Base-by-base conservation (phyloP, 306 rosid species). In the Lablab purpureus region DNA sequence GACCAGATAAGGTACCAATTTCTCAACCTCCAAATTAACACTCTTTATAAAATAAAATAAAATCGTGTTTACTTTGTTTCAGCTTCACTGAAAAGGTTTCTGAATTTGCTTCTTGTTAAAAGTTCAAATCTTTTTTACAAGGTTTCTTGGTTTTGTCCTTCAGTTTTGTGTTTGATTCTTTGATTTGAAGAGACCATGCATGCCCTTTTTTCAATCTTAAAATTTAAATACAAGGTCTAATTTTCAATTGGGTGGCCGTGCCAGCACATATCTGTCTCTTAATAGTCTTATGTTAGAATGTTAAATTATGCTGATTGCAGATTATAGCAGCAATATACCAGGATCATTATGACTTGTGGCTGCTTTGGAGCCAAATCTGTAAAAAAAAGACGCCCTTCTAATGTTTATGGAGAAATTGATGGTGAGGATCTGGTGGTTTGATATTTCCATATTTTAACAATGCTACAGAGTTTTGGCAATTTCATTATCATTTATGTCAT, bases 311-410 rank as follows among this genome's bases (percentile, higher is more conserved):
- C 72, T 80, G 85, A 65, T 81, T 66, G 73, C 73, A 71, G 78
- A 52, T 10, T 60, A 18, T 17, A 58, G 50, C 34, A 6, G 43
- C 45, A n/a, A 45, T 59, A 74, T 70, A 71, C 4, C 67, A 66
- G 58, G 28, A 19, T 7, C 73, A 84, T 37, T 72, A 94, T 90
- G 97, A 58, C 80, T 80, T 94, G 97, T 78, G 73, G 81, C 84
- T 94, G 98, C 91, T 92, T 92, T 79, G 88, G 94, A 51, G 45
- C 83, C 81, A 78, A 85, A 47, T 60, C 65, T 74, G 1, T 4
- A 10, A 73, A 47, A 80, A 80, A 66, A 66, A 80, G 52, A 46
- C 76, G 67, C 22, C 75, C 89, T 83, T 82, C 85, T 65, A 82
- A 30, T 30, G 54, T 74, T 80, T 41, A 75, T 27, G 58, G 43